Evolutionary conservation across 805 yeast species (phyloP), one percentile per base, ranked within the genome.

Genomic region (Candida tibetensis): DNA sequence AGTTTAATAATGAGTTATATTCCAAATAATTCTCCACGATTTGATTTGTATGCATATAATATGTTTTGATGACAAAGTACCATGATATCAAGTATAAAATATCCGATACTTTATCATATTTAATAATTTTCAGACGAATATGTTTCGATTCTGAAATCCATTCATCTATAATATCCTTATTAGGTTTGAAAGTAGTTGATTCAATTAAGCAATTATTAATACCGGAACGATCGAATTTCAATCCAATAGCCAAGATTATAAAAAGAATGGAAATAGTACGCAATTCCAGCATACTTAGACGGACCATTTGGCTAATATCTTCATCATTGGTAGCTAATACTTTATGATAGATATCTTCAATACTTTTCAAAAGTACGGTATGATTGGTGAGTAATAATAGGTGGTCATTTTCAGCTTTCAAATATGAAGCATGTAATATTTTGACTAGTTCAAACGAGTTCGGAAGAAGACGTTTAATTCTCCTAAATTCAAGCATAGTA

Each of bases 1-100:
- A 45, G 30, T 42, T 43, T 21, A 62, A 42, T 23, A 61, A 44
- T 27, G 44, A 52, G 39, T 56, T 59, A 41, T 47, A 61, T 34
- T 61, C 66, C 38, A 56, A 45, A 41, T 53, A 58, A 38, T 50
- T 52, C 14, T 57, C 62, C 19, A 48, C 42, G 18, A 52, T 37
- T 44, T 39, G 38, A 32, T 49, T 47, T 3, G 40, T 36, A 26
- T 47, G 49, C 17, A 41, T 36, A 36, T 53, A 56, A 39, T 47
- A 58, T 26, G 39, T 46, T 21, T 52, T 47, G 17, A 55, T 45
- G 14, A 48, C 29, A 17, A 59, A 54, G 42, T 53, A 60, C 58
- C 62, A 61, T 22, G 49, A 47, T 18, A 53, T 52, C 32, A 57
- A 41, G 44, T 44, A 55, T 2, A 56, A 26, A 2, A 56, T 41